Conservation (phyloP, 768 basidiomycete species). For the Phlebiopsis gigantea region DNA sequence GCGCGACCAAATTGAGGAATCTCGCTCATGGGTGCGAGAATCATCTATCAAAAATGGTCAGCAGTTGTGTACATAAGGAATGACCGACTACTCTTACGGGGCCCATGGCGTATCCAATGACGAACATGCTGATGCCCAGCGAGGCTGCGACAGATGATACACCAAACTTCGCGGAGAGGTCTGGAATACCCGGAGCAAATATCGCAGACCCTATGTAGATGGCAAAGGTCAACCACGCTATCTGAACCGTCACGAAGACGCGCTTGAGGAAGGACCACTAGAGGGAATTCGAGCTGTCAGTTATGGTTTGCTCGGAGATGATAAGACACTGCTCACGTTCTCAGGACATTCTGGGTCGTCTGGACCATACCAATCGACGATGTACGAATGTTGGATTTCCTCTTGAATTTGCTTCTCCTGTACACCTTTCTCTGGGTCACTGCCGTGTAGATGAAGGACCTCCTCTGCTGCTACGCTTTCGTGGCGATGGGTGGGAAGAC, state of each 20-base stretch:
- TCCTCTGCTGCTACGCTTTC: background rate
- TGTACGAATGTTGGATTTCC: background rate
- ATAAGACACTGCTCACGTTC: slow-evolving; percentile 15
- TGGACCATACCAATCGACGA: slow-evolving; percentile 25
- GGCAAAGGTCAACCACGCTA: slow-evolving; percentile 28
- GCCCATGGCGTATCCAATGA: slow-evolving; percentile 20
- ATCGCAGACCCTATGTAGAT: slow-evolving; percentile 33
- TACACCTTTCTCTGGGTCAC: background rate
- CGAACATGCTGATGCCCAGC: slow-evolving; percentile 26
- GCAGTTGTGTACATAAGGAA: background rate
- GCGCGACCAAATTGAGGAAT: slow-evolving; percentile 29
- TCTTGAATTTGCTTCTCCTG: background rate
- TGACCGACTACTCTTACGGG: background rate
- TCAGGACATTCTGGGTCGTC: slow-evolving; percentile 26
- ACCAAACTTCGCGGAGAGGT: slow-evolving; percentile 23
- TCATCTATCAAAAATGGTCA: too few species aligned
- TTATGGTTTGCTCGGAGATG: too few species aligned
- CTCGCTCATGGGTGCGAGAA: slow-evolving; percentile 26
- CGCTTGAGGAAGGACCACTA: slow-evolving; percentile 27
- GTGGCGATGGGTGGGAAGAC: background rate
- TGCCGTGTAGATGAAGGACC: background rate
- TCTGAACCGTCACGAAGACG: slow-evolving; percentile 25
- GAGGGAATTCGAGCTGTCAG: background rate
- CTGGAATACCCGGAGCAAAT: slow-evolving; percentile 25
- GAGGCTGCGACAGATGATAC: slow-evolving; percentile 25